Conservation (phyloP, 169 alveolate species). For the Plasmodium vivax region DNA sequence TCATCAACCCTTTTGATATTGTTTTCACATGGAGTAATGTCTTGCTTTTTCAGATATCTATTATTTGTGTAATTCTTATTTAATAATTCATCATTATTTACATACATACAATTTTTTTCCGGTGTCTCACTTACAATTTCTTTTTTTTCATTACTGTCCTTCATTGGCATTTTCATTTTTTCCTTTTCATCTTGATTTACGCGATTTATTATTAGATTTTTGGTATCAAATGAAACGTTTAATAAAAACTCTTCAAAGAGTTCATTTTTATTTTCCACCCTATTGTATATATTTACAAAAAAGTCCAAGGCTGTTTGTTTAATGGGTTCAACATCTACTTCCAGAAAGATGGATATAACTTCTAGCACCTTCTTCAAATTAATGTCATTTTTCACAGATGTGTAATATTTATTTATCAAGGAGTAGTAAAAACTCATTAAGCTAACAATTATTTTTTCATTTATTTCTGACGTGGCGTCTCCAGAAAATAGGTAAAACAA, state of each 20-base stretch:
- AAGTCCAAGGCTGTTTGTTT: conserved; percentile 70
- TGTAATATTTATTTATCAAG: conserved; percentile 62
- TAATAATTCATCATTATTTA: conserved; percentile 36
- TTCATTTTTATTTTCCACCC: conserved; percentile 52
- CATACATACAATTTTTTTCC: conserved; percentile 11
- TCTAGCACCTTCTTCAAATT: conserved; percentile 71
- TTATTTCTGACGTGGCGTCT: conserved; percentile 55
- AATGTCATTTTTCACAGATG: conserved; percentile 68
- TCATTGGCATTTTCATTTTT: conserved; percentile 18
- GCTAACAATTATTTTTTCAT: conserved; percentile 74
- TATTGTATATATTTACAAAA: conserved; percentile 69
- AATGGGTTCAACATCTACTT: conserved; percentile 58
- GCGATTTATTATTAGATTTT: conserved; percentile 63
- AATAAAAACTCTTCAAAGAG: conserved; percentile 68
- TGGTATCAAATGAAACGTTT: conserved; percentile 59
- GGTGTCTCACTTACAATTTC: conserved; percentile 18
- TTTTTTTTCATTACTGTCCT: conserved; percentile 5
- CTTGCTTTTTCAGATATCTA: conserved; percentile 16
- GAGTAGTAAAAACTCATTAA: conserved; percentile 75
- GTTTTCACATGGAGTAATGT: neutral
- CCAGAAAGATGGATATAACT: conserved; percentile 58
- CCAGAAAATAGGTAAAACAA: conserved; percentile 53
- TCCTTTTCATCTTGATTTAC: conserved; percentile 65
- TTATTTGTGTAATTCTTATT: conserved; percentile 30
- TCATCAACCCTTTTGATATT: conserved; percentile 5